phyloP scores from a whole-genome alignment of 371 early-diverging fungal species.

The Thermomucor indicae-seudaticae region DNA sequence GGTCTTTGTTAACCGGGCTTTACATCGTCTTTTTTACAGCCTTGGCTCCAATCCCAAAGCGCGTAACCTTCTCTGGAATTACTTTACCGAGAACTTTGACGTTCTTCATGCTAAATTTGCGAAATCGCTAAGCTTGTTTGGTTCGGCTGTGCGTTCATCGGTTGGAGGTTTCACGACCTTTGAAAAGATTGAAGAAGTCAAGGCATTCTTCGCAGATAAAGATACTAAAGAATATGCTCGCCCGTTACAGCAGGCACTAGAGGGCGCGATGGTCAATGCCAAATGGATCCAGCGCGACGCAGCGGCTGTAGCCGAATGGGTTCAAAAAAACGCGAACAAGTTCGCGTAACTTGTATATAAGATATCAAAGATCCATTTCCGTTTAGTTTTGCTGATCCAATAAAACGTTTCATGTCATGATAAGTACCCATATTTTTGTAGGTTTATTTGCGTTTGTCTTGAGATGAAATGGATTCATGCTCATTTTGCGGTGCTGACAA shows the following conservation, averaged over 20 bases:
- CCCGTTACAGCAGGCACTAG: conserved; percentile 80
- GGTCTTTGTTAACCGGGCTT: not conserved
- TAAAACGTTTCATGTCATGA: no score
- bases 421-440: no score
- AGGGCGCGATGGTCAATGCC: conserved; percentile 74
- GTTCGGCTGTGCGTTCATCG: conserved; percentile 61
- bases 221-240: conserved; percentile 72
- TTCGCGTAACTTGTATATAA: no score
- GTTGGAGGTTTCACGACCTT: conserved; percentile 68
- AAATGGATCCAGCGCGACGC: conserved; percentile 80
- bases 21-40: conserved; percentile 1
- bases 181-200: conserved; percentile 64
- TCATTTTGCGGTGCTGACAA: no score
- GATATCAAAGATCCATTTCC: no score
- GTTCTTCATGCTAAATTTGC: conserved; percentile 64
- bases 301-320: conserved; percentile 71
- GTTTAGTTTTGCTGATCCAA: no score
- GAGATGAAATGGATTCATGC: no score
- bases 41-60: conserved; percentile 59
- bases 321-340: conserved; percentile 20
- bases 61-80: conserved; percentile 75
- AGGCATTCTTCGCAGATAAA: conserved; percentile 71
- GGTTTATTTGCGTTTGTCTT: no score
- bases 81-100: conserved; percentile 72
- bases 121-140: conserved; percentile 72